Conservation (phyloP, 2,329 filamentous ascomycete species). For the Knufia petricola region DNA sequence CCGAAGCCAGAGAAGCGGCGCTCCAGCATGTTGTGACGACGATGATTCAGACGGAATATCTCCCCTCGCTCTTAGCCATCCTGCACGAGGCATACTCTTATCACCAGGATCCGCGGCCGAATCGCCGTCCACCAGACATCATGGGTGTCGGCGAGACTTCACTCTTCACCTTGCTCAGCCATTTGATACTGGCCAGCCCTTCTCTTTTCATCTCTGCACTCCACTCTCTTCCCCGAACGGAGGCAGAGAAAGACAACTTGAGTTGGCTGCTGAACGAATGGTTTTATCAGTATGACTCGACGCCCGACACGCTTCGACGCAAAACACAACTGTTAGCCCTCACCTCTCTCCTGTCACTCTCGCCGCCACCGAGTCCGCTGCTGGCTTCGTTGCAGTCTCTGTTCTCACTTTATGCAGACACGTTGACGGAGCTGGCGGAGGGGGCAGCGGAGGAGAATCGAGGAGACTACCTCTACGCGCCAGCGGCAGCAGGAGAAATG, state of each 20-base stretch:
- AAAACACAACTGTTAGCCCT: slow-evolving; percentile 39
- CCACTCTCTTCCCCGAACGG: not conserved
- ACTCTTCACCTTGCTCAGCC: slow-evolving; percentile 73
- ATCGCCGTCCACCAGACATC: slow-evolving; percentile 58
- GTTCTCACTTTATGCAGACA: slow-evolving; percentile 38
- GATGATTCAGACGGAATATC: slow-evolving; percentile 19
- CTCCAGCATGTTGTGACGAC: slow-evolving; percentile 49
- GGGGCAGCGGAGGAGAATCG: slow-evolving; percentile 30
- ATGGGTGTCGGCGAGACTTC: slow-evolving; percentile 70
- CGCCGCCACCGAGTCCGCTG: slow-evolving; percentile 32
- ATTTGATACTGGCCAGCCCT: slow-evolving; percentile 66
- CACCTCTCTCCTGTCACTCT: slow-evolving; percentile 34
- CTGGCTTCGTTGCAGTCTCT: slow-evolving; percentile 38
- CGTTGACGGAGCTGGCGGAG: slow-evolving; percentile 36
- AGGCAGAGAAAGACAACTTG: slow-evolving; percentile 18
- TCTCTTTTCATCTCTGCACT: slow-evolving; percentile 52
- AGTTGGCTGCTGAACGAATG: slow-evolving; percentile 40
- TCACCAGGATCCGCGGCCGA: slow-evolving; percentile 73
- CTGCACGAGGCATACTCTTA: slow-evolving; percentile 61
- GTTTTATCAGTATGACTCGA: slow-evolving; percentile 41
- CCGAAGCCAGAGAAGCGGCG: slow-evolving; percentile 31
- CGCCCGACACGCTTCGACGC: slow-evolving; percentile 37
- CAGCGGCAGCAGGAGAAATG: slow-evolving; percentile 25
- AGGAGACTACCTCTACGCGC: slow-evolving; percentile 35
- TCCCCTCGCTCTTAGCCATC: slow-evolving; percentile 45